Percentiles rank a stretch among this genome's conserved stretches.
Evolutionary conservation across 495 filamentous ascomycete species (phyloP).

Genomic region (Echria macrotheca): DNA sequence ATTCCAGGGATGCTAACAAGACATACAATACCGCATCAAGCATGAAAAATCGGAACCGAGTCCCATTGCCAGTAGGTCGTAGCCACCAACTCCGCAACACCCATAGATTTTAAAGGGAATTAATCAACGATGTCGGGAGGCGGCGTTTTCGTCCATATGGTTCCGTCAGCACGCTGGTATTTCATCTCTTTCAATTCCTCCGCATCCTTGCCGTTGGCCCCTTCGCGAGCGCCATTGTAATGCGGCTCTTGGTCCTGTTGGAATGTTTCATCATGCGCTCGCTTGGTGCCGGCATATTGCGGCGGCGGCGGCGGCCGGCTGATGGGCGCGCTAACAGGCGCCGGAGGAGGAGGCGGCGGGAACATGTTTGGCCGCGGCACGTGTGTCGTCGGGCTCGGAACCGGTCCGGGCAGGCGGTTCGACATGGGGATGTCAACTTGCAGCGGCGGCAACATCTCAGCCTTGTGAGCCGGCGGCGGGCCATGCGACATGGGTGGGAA

Average conservation of each 20-base stretch:
- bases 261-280: conserved; percentile 25
- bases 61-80: not conserved
- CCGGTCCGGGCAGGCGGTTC: no score
- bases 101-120: not conserved
- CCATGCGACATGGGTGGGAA: not conserved
- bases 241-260: conserved; percentile 12
- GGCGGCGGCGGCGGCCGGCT: conserved; percentile 9
- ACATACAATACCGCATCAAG: conserved; percentile 1
- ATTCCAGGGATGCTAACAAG: not conserved
- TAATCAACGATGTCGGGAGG: not conserved
- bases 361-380: not conserved
- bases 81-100: not conserved
- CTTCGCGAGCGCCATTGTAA: conserved; percentile 27
- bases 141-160: not conserved
- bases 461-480: conserved; percentile 6
- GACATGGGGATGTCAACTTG: conserved; percentile 15
- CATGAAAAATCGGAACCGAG: not conserved
- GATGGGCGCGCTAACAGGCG: conserved; percentile 10
- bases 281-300: conserved; percentile 27
- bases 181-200: not conserved
- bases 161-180: conserved; percentile 23
- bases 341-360: not conserved
- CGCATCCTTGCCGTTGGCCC: conserved; percentile 14
- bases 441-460: conserved; percentile 17
- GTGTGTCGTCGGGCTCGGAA: conserved; percentile 9